Evolutionary conservation across 1,139 yeast species (phyloP), one percentile per base, ranked within the genome.

Genomic region (Meyerozyma sp.): DNA sequence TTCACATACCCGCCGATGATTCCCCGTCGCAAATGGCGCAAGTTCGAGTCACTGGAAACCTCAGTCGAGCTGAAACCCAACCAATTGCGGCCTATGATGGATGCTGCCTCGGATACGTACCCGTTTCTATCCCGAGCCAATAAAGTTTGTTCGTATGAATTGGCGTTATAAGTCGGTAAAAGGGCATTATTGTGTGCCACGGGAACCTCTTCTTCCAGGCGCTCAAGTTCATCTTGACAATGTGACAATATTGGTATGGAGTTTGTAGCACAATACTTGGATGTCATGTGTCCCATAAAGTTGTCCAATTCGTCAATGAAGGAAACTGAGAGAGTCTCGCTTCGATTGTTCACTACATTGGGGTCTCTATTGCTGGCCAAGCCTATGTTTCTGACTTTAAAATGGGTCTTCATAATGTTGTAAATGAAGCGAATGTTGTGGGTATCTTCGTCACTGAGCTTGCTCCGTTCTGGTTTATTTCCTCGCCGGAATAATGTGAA

Each of bases 131-230:
- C 75, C 44, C 72, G 54, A 0, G 74, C 63, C 26, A 69, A 43
- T 4, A 71, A 53, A 0, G 74, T 62, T 42, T 71, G 75, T 42
- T 54, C 57, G 47, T 61, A 73, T 1, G 67, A 55, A 14, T 48
- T 54, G 10, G 74, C 69, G 39, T 62, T 61, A 44, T 54, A 72
- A 20, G 62, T 54, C 1, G 77, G 76, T 4, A 71, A 50, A 35
- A 73, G 53, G 20, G 58, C 18, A 48, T 72, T 72, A 40, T 70
- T 57, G 50, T 73, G 77, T 2, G 61, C 50, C 7, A 73, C 59
- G n/a, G 62, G 46, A 1, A 64, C 72, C 27, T 56, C 59, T 45
- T 67, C 73, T 8, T 27, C 13, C 3, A 32, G 29, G 10, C 41
- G 36, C 54, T 48, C 52, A 3, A 55, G 38, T 8, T 61, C 39